Conservation (phyloP, 345 rosid genomes). For the Acer yangbiense region DNA sequence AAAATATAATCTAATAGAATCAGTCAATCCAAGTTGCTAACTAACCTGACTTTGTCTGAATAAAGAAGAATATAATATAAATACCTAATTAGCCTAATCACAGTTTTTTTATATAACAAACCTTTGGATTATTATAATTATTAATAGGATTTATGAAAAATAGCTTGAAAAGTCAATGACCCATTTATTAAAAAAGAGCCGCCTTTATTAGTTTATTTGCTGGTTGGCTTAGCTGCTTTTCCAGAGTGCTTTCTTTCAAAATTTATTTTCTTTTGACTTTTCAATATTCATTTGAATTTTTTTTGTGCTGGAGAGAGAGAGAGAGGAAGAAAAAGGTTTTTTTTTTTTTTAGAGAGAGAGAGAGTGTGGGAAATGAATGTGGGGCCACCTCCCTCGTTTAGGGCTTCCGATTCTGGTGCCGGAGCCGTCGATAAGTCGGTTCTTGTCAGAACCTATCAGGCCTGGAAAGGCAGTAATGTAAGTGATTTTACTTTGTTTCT, state of each 20-base stretch:
- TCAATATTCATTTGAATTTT: not conserved
- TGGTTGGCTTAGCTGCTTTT: not conserved
- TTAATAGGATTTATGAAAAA: no score
- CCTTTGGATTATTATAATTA: no score
- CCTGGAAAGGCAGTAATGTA: slow-evolving; percentile 88
- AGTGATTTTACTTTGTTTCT: slow-evolving; percentile 23
- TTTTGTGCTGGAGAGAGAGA: not conserved
- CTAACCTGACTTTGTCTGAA: not conserved
- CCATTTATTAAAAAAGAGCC: slow-evolving; percentile 14
- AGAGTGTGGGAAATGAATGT: slow-evolving; percentile 31
- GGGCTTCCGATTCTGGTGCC: slow-evolving; percentile 30
- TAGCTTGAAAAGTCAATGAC: not conserved
- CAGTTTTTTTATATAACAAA: not conserved
- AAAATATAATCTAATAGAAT: not conserved
- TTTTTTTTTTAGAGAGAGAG: not conserved
- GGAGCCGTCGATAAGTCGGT: slow-evolving; percentile 35
- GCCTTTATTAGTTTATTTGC: slow-evolving; percentile 24
- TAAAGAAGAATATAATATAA: no score
- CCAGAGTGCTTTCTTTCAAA: not conserved
- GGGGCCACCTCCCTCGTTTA: slow-evolving; percentile 39
- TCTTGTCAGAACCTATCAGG: slow-evolving; percentile 60
- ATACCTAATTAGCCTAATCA: not conserved
- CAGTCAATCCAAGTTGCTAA: not conserved
- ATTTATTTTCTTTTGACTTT: slow-evolving; percentile 13
- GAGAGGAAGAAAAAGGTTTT: no score